Evolutionary conservation across 176 grass and related monocot species (phyloP).

Genomic region (Ensete glaucum): DNA sequence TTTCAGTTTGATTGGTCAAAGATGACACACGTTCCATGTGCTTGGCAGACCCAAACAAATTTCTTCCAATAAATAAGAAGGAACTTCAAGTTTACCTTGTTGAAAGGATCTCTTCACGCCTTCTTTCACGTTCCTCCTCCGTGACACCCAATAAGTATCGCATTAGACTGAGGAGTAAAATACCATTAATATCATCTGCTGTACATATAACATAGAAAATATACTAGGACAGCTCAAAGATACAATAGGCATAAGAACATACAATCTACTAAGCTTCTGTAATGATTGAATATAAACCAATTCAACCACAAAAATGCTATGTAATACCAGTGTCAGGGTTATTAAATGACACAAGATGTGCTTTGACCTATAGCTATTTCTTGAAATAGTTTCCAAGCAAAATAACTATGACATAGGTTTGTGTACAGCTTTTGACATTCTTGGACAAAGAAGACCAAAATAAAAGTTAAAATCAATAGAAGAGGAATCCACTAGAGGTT

Average conservation of each 20-base stretch:
- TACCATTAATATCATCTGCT: background rate
- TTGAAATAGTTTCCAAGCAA: too few relatives aligned
- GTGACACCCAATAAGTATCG: constrained; percentile 81
- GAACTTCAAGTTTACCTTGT: constrained; percentile 37
- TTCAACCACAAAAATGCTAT: too few relatives aligned
- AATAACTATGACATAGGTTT: background rate
- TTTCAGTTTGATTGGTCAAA: too few relatives aligned
- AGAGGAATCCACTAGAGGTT: background rate
- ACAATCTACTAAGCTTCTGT: background rate
- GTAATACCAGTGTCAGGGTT: too few relatives aligned
- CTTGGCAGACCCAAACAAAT: background rate
- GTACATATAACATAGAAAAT: background rate
- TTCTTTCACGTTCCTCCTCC: constrained; percentile 70
- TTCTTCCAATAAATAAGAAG: background rate
- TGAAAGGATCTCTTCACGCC: constrained; percentile 89
- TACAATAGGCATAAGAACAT: background rate
- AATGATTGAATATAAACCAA: too few relatives aligned
- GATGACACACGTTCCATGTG: background rate
- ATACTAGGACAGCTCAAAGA: background rate
- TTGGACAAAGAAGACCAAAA: background rate
- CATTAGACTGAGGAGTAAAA: constrained; percentile 44
- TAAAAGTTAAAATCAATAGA: background rate
- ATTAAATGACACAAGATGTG: too few relatives aligned
- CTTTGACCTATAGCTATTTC: too few relatives aligned
- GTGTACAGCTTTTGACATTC: background rate